These are phyloP conservation scores for Aegilops sharonensis DNA, from an alignment of 176 grass and related monocot genomes.

Conservation along the genomic window DNA sequence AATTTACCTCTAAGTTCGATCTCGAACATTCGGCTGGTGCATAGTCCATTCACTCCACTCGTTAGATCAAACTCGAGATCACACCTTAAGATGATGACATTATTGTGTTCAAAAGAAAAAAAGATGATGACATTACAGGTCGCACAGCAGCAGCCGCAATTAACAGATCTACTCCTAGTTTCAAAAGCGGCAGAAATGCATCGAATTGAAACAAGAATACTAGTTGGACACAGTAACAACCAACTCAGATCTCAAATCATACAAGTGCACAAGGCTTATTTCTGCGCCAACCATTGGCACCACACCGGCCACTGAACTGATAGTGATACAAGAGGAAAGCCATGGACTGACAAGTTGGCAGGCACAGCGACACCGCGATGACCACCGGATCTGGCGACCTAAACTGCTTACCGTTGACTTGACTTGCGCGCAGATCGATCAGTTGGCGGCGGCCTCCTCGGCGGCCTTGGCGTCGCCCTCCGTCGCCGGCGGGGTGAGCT, in stretches of 20 bases:
- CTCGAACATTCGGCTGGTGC: neutral
- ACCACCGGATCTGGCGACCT: constrained; percentile 3
- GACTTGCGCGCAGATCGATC: neutral
- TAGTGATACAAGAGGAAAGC: neutral
- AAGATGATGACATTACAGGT: neutral
- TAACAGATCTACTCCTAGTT: neutral
- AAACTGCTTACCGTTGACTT: neutral
- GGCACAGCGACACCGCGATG: neutral
- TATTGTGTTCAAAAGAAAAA: too few relatives aligned
- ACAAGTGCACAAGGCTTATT: constrained; percentile 12
- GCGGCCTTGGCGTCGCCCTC: neutral
- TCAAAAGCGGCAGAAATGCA: neutral
- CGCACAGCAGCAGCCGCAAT: neutral
- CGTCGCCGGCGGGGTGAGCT: constrained; percentile 24
- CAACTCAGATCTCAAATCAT: neutral
- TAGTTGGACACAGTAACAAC: neutral
- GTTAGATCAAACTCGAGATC: neutral
- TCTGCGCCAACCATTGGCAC: neutral
- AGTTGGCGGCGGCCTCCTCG: constrained; percentile 19
- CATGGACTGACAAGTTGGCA: neutral
- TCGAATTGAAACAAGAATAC: neutral
- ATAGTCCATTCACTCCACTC: neutral
- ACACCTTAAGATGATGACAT: neutral
- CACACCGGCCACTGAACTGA: neutral
- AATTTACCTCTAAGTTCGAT: too few relatives aligned